These are phyloP conservation scores for Fraxinus albicans DNA, from an alignment of 305 asterid genomes.

Conservation along the genomic window DNA sequence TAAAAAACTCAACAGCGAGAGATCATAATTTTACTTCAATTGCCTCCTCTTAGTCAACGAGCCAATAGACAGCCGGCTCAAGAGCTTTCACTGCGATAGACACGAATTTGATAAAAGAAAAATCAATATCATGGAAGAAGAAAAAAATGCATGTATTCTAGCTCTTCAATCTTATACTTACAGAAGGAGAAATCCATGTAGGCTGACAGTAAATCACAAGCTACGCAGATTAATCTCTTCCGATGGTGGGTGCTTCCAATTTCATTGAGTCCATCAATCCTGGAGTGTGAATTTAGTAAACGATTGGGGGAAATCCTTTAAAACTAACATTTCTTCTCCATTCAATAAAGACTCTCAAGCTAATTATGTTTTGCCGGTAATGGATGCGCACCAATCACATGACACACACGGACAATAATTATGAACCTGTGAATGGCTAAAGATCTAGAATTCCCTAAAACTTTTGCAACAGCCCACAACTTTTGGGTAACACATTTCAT, in stretches of 20 bases:
- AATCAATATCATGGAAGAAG: background rate
- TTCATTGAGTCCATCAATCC: constrained; percentile 5
- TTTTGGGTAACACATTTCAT: background rate
- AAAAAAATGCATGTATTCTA: background rate
- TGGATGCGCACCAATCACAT: background rate
- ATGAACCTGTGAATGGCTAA: background rate
- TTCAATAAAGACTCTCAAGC: constrained; percentile 1
- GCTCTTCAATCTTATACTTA: constrained; percentile 16
- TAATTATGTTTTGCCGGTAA: background rate
- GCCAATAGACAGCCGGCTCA: constrained; percentile 3
- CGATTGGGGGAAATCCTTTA: background rate
- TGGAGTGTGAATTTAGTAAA: constrained; percentile 15
- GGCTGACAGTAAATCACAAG: constrained; percentile 3
- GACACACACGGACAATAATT: background rate
- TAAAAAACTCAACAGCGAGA: background rate
- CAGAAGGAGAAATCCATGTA: constrained; percentile 9
- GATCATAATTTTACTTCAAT: background rate
- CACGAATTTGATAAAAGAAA: background rate
- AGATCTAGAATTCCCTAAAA: background rate
- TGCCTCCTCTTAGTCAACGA: constrained; percentile 13
- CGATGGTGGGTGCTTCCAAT: constrained; percentile 9
- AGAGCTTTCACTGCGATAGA: constrained; percentile 17
- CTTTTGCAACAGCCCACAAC: background rate
- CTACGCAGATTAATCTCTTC: constrained; percentile 14
- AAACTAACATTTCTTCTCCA: background rate